A percentile compares a stretch with the other conserved stretches of the same genome.
Evolutionary conservation across 331 rosid species (phyloP).

Genomic region (Erythrophleum ivorense): DNA sequence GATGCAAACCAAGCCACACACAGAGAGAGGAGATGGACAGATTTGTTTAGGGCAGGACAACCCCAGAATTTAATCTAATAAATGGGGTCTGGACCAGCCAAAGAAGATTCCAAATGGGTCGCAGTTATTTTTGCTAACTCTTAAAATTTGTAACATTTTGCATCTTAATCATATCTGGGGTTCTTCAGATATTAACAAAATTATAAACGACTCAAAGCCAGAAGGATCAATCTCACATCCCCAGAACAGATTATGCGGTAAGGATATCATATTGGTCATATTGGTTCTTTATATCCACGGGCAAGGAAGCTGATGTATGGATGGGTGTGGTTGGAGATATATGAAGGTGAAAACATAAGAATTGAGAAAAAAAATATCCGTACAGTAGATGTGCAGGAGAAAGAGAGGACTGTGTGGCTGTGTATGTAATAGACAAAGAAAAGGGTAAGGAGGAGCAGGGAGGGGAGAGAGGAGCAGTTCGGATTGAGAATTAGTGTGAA

Average conservation of each 20-base stretch:
- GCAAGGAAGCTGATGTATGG: background rate
- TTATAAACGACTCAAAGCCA: constrained; percentile 1
- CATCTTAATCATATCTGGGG: background rate
- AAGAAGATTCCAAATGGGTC: constrained; percentile 48
- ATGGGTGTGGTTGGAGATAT: background rate
- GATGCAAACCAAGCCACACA: constrained; percentile 25
- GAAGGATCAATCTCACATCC: background rate
- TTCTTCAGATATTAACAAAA: background rate
- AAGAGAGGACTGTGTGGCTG: background rate
- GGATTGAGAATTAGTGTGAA: constrained; percentile 87
- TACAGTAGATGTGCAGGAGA: background rate
- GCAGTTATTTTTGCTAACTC: constrained; percentile 33
- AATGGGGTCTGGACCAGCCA: constrained; percentile 43
- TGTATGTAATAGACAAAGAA: constrained; percentile 48
- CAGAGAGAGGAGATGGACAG: constrained; percentile 23
- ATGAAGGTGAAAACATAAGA: constrained; percentile 28
- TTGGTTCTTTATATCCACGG: background rate
- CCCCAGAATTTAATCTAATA: constrained; percentile 42
- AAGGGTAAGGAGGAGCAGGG: constrained; percentile 37
- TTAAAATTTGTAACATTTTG: background rate
- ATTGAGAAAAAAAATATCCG: background rate
- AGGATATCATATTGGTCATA: background rate
- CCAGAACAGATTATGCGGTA: background rate
- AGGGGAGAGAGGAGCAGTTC: constrained; percentile 71
- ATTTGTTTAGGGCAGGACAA: constrained; percentile 32